Evolutionary conservation across 225 moss, liverwort and hornwort species (phyloP).

Genomic region (Asterella californica): DNA sequence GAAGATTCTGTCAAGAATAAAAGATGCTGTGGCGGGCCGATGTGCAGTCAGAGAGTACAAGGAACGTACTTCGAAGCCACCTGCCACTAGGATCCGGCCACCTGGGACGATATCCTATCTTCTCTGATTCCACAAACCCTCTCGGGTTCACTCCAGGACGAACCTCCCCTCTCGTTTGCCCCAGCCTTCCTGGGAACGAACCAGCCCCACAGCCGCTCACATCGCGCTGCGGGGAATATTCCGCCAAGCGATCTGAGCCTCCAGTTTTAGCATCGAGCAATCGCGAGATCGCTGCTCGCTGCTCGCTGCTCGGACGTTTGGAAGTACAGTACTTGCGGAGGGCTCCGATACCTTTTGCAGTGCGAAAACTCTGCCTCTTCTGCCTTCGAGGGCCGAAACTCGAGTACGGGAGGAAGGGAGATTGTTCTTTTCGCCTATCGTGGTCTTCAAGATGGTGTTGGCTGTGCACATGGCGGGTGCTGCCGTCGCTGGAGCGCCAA

Average conservation of each 20-base stretch:
- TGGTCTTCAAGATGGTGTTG: background rate
- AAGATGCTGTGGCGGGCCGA: too few relatives aligned
- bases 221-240: background rate
- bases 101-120: conserved; percentile 17
- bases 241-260: background rate
- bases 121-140: background rate
- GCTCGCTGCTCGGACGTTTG: too few relatives aligned
- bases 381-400: background rate
- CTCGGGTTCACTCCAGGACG: background rate
- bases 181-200: background rate
- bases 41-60: too few relatives aligned
- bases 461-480: conserved; percentile 24
- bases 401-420: background rate
- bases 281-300: too few relatives aligned
- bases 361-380: background rate
- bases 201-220: background rate
- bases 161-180: background rate
- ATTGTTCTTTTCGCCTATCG: background rate
- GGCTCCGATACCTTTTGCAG: background rate
- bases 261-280: background rate
- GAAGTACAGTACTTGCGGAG: background rate
- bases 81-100: background rate
- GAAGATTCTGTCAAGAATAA: too few relatives aligned
- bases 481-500: conserved; percentile 4
- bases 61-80: too few relatives aligned